phyloP scores from a whole-genome alignment of 2,329 filamentous ascomycete genomes.

The Aspergillus aculeatus region DNA sequence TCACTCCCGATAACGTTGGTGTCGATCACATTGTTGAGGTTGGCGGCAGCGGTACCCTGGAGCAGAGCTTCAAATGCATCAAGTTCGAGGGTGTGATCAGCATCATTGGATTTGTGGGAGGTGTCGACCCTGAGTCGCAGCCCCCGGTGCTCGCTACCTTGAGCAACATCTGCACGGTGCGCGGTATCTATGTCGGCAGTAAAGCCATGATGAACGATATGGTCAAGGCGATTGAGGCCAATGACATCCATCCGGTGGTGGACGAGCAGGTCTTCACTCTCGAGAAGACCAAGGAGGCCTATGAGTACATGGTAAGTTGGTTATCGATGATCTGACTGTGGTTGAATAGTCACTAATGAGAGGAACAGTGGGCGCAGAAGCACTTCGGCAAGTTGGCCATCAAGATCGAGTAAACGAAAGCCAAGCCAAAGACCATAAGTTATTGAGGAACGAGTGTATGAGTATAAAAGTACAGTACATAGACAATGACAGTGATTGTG shows the following conservation, averaged over 20 bases:
- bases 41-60: conserved; percentile 62
- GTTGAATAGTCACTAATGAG: conserved; percentile 18
- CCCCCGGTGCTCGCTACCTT: conserved; percentile 55
- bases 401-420: conserved; percentile 34
- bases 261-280: conserved; percentile 58
- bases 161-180: conserved; percentile 53
- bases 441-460: background rate
- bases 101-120: conserved; percentile 60
- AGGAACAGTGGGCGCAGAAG: conserved; percentile 47
- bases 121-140: conserved; percentile 45
- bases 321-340: conserved; percentile 4
- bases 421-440: too few relatives aligned
- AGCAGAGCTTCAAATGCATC: conserved; percentile 55
- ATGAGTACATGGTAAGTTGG: conserved; percentile 51
- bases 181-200: conserved; percentile 58
- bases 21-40: conserved; percentile 66
- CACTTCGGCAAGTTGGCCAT: conserved; percentile 59
- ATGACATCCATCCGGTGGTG: conserved; percentile 59
- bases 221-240: conserved; percentile 58
- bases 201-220: conserved; percentile 59
- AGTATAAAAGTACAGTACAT: background rate
- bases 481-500: background rate
- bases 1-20: conserved; percentile 52
- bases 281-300: conserved; percentile 53
- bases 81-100: conserved; percentile 55